phyloP scores from a whole-genome alignment of 164 flowering plant species.

The Magnolia officinalis region DNA sequence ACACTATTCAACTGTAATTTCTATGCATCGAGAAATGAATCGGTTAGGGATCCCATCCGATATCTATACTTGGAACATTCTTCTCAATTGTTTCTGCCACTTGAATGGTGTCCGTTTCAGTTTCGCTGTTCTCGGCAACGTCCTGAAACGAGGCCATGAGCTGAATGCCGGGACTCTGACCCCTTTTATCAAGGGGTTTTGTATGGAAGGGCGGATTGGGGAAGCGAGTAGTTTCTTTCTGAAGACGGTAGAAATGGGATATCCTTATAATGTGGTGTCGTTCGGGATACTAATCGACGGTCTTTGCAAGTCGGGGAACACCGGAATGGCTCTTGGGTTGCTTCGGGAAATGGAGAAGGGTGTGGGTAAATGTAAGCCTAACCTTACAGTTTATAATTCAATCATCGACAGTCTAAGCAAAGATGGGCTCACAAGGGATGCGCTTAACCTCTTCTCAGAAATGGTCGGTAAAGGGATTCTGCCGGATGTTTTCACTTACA shows the following conservation, averaged over 20 bases:
- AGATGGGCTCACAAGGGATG: background rate
- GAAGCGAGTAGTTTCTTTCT: background rate
- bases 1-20: slow-evolving; percentile 1
- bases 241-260: slow-evolving; percentile 4
- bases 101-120: slow-evolving; percentile 9
- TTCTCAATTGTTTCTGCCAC: slow-evolving; percentile 17
- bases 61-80: slow-evolving; percentile 1
- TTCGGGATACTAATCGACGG: slow-evolving; percentile 15
- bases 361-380: background rate
- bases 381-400: background rate
- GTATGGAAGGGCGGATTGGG: background rate
- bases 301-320: slow-evolving; percentile 18
- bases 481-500: slow-evolving; percentile 7
- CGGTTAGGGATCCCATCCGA: background rate
- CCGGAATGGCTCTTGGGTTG: background rate
- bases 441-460: background rate
- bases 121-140: slow-evolving; percentile 10
- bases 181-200: slow-evolving; percentile 16
- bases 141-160: slow-evolving; percentile 11
- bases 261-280: slow-evolving; percentile 6
- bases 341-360: slow-evolving; percentile 4
- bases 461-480: background rate
- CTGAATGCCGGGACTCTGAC: background rate
- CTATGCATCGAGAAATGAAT: slow-evolving; percentile 5
- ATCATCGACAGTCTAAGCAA: slow-evolving; percentile 8